A percentile compares a stretch with the other conserved stretches of the same genome.
Conservation (phyloP, 805 yeast genomes). For the Metschnikowia peoriensis region DNA sequence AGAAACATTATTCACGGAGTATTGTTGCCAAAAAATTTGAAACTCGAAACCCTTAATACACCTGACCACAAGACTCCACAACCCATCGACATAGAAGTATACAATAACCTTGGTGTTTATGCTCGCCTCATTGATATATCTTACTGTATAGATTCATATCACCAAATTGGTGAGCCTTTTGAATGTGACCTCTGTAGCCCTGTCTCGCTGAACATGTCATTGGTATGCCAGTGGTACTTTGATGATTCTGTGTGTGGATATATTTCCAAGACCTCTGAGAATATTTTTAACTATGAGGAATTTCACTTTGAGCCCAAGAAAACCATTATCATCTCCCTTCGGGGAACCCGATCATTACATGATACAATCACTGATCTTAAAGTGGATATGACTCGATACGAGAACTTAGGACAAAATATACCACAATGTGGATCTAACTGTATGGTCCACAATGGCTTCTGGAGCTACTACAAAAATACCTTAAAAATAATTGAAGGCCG, state of each 20-base stretch:
- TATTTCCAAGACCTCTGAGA: conserved; percentile 31
- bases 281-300: conserved; percentile 23
- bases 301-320: conserved; percentile 16
- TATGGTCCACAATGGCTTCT: conserved; percentile 37
- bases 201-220: conserved; percentile 34
- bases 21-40: neutral
- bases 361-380: conserved; percentile 41
- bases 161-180: conserved; percentile 36
- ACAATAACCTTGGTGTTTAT: conserved; percentile 32
- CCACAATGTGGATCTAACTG: conserved; percentile 34
- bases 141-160: conserved; percentile 36
- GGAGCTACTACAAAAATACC: conserved; percentile 29
- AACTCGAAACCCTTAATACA: neutral
- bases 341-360: conserved; percentile 43
- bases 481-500: conserved; percentile 25
- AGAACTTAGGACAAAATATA: conserved; percentile 21
- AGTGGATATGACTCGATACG: conserved; percentile 33
- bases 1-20: neutral
- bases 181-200: conserved; percentile 32
- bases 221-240: conserved; percentile 42
- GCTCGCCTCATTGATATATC: conserved; percentile 45
- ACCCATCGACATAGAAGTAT: conserved; percentile 24
- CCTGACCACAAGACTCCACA: conserved; percentile 2
- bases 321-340: conserved; percentile 34
- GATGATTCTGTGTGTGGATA: conserved; percentile 36